A percentile compares a stretch with the other conserved stretches of the same genome.
Conservation (phyloP, 768 basidiomycete genomes). For the Russula emetica region DNA sequence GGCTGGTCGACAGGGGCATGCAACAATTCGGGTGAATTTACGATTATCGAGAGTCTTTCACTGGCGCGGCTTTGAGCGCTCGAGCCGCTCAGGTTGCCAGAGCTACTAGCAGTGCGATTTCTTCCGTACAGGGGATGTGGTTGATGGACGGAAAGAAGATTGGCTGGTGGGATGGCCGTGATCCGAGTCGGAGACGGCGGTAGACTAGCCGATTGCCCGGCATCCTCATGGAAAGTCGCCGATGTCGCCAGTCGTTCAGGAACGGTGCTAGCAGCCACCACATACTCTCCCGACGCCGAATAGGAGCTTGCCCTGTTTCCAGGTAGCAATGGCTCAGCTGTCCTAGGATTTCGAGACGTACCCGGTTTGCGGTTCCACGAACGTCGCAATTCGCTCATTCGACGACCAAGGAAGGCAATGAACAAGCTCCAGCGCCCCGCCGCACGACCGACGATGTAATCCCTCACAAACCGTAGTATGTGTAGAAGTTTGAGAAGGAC, state of each 20-base stretch:
- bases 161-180: neutral
- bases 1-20: neutral
- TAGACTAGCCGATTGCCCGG: neutral
- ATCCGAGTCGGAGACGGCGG: neutral
- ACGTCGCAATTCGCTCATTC: neutral
- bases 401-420: conserved; percentile 3
- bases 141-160: neutral
- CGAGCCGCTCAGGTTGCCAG: neutral
- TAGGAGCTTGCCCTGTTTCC: neutral
- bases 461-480: neutral
- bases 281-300: neutral
- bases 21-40: conserved; percentile 7
- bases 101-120: neutral
- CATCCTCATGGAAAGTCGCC: neutral
- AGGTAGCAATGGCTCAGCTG: neutral
- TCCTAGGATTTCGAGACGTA: neutral
- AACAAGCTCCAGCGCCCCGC: neutral
- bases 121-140: neutral
- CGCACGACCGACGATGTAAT: neutral
- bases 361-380: neutral
- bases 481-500: neutral
- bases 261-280: neutral
- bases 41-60: conserved; percentile 7
- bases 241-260: neutral
- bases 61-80: conserved; percentile 15